Conservation (phyloP, 768 basidiomycete species). For the Trametes gibbosa region DNA sequence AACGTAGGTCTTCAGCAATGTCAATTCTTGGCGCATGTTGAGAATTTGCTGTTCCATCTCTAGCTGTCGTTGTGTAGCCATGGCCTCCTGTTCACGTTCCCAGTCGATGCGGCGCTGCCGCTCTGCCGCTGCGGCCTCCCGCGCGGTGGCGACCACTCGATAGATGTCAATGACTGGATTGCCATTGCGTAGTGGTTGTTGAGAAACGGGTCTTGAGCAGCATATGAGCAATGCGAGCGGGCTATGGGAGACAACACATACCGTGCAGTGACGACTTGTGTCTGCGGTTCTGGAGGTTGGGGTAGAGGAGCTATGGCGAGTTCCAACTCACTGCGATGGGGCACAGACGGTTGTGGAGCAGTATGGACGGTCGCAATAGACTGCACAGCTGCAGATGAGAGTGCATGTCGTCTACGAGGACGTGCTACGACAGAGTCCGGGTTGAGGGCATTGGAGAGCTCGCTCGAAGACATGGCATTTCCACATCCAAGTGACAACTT, state of each 20-base stretch:
- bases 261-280: constrained; percentile 4
- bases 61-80: constrained; percentile 48
- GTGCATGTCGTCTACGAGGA: constrained; percentile 7
- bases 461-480: constrained; percentile 58
- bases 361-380: background rate
- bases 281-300: constrained; percentile 28
- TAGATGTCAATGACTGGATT: constrained; percentile 53
- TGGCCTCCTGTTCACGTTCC: constrained; percentile 71
- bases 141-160: constrained; percentile 53
- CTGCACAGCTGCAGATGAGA: background rate
- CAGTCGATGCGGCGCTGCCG: constrained; percentile 56
- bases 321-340: constrained; percentile 65
- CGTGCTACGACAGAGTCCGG: constrained; percentile 49
- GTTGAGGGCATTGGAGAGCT: constrained; percentile 78
- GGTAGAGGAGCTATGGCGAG: constrained; percentile 47
- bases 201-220: constrained; percentile 6
- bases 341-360: constrained; percentile 40
- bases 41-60: constrained; percentile 57
- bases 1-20: constrained; percentile 42
- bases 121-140: constrained; percentile 61
- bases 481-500: background rate
- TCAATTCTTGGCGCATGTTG: constrained; percentile 54
- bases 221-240: background rate
- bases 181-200: constrained; percentile 21
- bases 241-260: background rate